Evolutionary conservation across 2,329 filamentous ascomycete species (phyloP).

Genomic region (Tetracladium maxilliforme): DNA sequence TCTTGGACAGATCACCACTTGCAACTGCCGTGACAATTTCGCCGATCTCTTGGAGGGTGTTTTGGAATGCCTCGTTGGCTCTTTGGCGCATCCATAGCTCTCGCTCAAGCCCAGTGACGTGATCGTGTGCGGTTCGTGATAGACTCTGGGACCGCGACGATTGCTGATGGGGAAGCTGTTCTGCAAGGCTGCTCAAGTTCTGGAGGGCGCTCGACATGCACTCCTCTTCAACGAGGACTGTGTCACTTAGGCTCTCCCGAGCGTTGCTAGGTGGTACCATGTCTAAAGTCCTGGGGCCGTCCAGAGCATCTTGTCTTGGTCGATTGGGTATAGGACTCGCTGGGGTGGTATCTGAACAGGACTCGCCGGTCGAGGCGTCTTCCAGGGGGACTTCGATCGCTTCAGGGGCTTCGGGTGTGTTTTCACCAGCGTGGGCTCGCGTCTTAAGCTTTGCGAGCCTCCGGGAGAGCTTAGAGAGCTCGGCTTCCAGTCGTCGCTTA

Average conservation of each 20-base stretch:
- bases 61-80: conserved; percentile 97
- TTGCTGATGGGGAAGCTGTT: conserved; percentile 75
- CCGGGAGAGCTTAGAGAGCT: conserved; percentile 64
- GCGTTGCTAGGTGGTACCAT: too few species aligned
- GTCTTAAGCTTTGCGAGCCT: conserved; percentile 74
- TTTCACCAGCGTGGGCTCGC: conserved; percentile 47
- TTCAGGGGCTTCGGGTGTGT: conserved; percentile 68
- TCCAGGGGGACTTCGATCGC: conserved; percentile 55
- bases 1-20: conserved; percentile 89
- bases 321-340: too few species aligned
- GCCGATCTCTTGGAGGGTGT: conserved; percentile 88
- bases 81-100: conserved; percentile 96
- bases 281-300: too few species aligned
- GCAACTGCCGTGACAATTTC: conserved; percentile 95
- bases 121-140: conserved; percentile 69
- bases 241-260: conserved; percentile 72
- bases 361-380: conserved; percentile 40
- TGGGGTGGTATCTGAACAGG: too few species aligned
- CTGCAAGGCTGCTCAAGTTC: conserved; percentile 72
- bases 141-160: conserved; percentile 72
- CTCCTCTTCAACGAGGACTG: conserved; percentile 86
- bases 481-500: conserved; percentile 68
- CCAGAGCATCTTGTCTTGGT: too few species aligned
- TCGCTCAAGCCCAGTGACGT: conserved; percentile 77
- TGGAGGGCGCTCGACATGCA: conserved; percentile 78